Evolutionary conservation across 371 early-diverging fungal species (phyloP).

Genomic region (Sporodiniella umbellata): DNA sequence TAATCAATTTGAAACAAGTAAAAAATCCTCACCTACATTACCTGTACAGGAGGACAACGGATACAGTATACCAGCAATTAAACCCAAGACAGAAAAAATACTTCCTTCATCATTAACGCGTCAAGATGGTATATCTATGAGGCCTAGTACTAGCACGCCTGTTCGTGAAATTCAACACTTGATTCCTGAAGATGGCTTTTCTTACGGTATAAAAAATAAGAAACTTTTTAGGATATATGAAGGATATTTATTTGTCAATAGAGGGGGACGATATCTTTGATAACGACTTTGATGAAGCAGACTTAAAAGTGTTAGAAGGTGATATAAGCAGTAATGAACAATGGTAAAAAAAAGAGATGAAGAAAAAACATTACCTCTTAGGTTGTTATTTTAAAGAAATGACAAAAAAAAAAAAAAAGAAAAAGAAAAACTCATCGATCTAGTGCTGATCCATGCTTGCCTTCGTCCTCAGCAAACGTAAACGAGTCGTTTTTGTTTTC

Average conservation of each 20-base stretch:
- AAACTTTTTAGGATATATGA: too few relatives aligned
- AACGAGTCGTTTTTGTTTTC: too few relatives aligned
- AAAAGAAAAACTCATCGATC: not conserved
- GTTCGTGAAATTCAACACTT: not conserved
- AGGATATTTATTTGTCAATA: too few relatives aligned
- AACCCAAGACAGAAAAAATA: not conserved
- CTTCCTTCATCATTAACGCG: not conserved
- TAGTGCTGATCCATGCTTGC: not conserved
- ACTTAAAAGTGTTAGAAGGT: not conserved
- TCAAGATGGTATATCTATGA: not conserved
- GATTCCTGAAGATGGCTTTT: constrained; percentile 18
- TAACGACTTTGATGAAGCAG: not conserved
- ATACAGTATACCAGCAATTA: not conserved
- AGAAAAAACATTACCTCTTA: too few relatives aligned
- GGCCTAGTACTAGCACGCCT: not conserved
- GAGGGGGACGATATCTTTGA: constrained; percentile 1
- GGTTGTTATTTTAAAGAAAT: too few relatives aligned
- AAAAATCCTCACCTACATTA: not conserved
- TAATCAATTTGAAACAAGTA: constrained; percentile 13
- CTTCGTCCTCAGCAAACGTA: too few relatives aligned
- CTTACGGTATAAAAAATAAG: constrained; percentile 14
- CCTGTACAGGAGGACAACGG: not conserved
- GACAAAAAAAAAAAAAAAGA: too few relatives aligned
- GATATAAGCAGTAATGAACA: not conserved
- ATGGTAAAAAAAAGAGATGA: too few relatives aligned